Base-by-base conservation (phyloP, 192 early-diverging fungal genomes). In the Backusella luteola region DNA sequence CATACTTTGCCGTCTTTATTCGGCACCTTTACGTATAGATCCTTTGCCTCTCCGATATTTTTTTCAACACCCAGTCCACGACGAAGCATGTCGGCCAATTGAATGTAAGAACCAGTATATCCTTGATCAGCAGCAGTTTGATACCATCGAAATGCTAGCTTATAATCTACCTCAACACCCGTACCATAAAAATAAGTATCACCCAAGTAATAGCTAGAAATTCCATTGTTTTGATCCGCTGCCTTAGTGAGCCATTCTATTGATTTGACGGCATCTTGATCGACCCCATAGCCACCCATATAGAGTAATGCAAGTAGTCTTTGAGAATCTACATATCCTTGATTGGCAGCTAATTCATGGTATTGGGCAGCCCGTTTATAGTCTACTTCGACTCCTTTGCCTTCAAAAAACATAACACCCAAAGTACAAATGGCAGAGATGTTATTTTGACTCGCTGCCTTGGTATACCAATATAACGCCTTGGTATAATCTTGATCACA, bases 271-370 rank as follows among this genome's bases (percentile, higher is more conserved):
- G 0, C 1, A 53, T 49, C 29, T 53, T 21, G 19, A 8, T 6
- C 15, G 2, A 63, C 21, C 34, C 52, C 52, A 11, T 34, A 46
- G n/a, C 52, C n/a, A 6, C 38, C 36, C 21, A 29, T 12, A 34
- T 76, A 52, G 68, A 76, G 32, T 32, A 32, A 59, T 9, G 34
- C 66, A 11, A 68, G 68, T 14, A 71, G 21, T 52, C 66, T 34
- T 49, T 76, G 69, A 71, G 75, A 46, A 63, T 32, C 68, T 4
- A 6, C n/a, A 39, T 76, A 23, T 26, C 69, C 75, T 26, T 49
- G 69, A 23, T 67, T 46, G 29, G 68, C 75, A 23, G 67, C 32
- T 32, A 32, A 0, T 8, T 9, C 8, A 8, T 56, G 21, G 2
- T 21, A 56, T 8, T 56, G 19, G 5, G 21, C 7, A 3, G 52